Base-by-base conservation (phyloP, 2,329 filamentous ascomycete species). In the Lecanoromycetidae sp. region DNA sequence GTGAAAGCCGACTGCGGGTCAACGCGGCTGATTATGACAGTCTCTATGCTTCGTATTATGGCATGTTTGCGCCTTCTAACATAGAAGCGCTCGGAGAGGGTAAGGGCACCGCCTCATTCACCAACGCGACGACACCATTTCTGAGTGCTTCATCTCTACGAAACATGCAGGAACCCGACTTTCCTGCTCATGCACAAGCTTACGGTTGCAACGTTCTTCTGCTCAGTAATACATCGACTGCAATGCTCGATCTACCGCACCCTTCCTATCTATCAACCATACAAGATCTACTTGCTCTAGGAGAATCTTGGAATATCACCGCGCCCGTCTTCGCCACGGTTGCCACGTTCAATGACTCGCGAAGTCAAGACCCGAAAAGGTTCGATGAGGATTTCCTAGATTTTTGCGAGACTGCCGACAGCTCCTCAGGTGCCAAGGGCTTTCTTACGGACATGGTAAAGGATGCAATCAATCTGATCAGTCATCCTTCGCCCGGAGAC, bases 141-240 rank as follows among this genome's bases (percentile, higher is more conserved):
- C 19, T 22, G 10, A 30, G 41, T 13, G 43, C 43, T 15, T 22
- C 48, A 1, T 30, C 43, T 6, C 2, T 15, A 12, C n/a, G 7
- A n/a, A 32, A 35, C 23, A 37, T n/a, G 4, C 17, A 22, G 15
- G 48, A 46, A 12, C 48, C 48, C n/a, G 20, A 29, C 25, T n/a
- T 47, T 3, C 36, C 43, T 6, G 23, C 10, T 6, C 15, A 19
- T 10, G 1, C 25, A n/a, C 29, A 43, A 32, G 35, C 37, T 7
- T 42, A 46, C 29, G 43, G 48, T 30, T 50, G 46, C 37, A 50
- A 50, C 15, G 26, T 47, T 12, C 36, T 50, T 6, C n/a, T 46
- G 5, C 29, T 50, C 4, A 34, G 37, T 23, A 38, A 38, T 19
- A 23, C 46, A 20, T 41, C 15, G n/a, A 27, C 48, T 13, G 48